These are phyloP conservation scores for Phyllosticta citribraziliensis DNA, from an alignment of 2,329 filamentous ascomycete genomes.

Conservation along the genomic window DNA sequence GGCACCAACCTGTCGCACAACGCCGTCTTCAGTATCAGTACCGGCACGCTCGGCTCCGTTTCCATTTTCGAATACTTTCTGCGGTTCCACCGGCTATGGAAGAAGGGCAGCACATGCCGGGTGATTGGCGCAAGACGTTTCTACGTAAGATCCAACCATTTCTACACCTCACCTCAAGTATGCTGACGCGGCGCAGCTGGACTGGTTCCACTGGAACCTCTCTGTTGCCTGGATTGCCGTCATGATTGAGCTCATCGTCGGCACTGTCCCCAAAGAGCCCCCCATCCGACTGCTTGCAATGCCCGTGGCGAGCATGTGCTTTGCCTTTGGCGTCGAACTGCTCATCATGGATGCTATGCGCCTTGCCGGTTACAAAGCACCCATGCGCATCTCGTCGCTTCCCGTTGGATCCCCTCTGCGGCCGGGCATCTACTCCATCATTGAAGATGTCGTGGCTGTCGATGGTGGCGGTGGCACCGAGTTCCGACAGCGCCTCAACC, in stretches of 20 bases:
- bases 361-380: conserved; percentile 34
- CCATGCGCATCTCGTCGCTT: conserved; percentile 43
- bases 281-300: conserved; percentile 46
- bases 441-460: conserved; percentile 45
- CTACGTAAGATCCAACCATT: conserved; percentile 21
- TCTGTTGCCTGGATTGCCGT: conserved; percentile 45
- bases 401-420: conserved; percentile 42
- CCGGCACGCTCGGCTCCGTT: conserved; percentile 42
- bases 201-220: conserved; percentile 51
- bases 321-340: conserved; percentile 42
- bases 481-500: conserved; percentile 42
- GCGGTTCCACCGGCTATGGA: conserved; percentile 40
- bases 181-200: conserved; percentile 31
- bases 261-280: conserved; percentile 37
- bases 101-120: conserved; percentile 42
- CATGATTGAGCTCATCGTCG: conserved; percentile 48
- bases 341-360: conserved; percentile 41
- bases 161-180: not conserved
- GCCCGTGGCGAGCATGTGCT: conserved; percentile 42
- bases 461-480: conserved; percentile 44
- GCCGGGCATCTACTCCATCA: conserved; percentile 44
- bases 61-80: conserved; percentile 46
- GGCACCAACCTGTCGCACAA: conserved; percentile 42
- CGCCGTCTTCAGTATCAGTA: conserved; percentile 45
- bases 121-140: conserved; percentile 38